Base-by-base conservation (phyloP, 2,329 filamentous ascomycete genomes). In the Chaetomium strumarium region DNA sequence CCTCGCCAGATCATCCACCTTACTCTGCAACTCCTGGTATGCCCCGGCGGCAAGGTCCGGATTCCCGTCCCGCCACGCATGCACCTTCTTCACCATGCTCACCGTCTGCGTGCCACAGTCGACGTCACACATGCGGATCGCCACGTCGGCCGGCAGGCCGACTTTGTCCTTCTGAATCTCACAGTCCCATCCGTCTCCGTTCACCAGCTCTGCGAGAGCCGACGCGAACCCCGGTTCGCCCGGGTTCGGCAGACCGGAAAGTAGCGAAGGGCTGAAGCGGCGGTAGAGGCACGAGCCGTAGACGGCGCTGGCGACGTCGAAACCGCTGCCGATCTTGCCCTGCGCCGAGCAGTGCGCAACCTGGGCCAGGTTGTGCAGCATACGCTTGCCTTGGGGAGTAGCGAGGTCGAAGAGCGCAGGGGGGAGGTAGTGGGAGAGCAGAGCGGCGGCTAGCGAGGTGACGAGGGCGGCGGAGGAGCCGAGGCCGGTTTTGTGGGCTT, bases 381-480 rank as follows among this genome's bases (percentile, higher is more conserved):
- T 79, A 29, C 75, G 73, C 59, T 77, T 77, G 46, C 83, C 81
- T 0, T 70, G 59, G 0, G 76, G 71, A 43, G 77, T 75, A 44
- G 69, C 41, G 49, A 90, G 64, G 69, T 84, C 75, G 66, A 88
- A 86, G 12, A 71, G 62, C 13, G 68, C 59, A 1, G 51, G 59
- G 3, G 83, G 79, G 17, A 91, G 77, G 72, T 91, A 91, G 72
- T 91, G 84, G n/a, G 75, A 72, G 30, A 95, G 79, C 2, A 95
- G 72, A 1, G 88, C 83, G 38, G 85, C 87, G 1, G 87, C 89
- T 38, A 99, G 81, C 38, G 91, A 79, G 1, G 93, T 97, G 31
- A 97, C 92, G 12, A 99, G 80, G 4, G 93, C 93, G 4, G 93
- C 93, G 1, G 91, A 96, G 11, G 91, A 96, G 53, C 93, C 93